Evolutionary conservation across 805 yeast genomes (phyloP).

Genomic region (Jamesozyma piceae): DNA sequence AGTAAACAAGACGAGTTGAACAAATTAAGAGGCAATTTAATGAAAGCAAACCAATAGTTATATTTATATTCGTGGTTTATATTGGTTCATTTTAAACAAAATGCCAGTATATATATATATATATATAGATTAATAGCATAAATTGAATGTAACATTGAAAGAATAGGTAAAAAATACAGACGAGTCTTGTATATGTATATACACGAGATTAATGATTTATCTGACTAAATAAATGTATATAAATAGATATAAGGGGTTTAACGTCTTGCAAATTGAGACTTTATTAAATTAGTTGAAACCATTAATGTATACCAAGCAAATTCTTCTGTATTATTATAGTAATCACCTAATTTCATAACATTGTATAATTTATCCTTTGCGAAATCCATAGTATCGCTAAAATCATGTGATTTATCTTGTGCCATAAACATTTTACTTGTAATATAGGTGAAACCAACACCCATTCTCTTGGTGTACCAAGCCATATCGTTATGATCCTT

Average conservation of each 20-base stretch:
- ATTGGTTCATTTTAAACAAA: too few species aligned
- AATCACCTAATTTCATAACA: constrained; percentile 46
- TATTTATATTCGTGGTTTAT: not conserved
- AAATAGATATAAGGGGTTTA: not conserved
- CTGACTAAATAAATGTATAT: not conserved
- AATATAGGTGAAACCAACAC: constrained; percentile 61
- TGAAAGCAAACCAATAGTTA: constrained; percentile 33
- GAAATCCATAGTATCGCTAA: constrained; percentile 50
- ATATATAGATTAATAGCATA: not conserved
- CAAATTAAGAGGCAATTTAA: constrained; percentile 44
- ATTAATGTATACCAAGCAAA: constrained; percentile 66
- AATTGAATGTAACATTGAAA: not conserved
- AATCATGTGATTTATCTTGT: constrained; percentile 54
- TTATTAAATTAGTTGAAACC: constrained; percentile 53
- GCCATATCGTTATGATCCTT: constrained; percentile 61
- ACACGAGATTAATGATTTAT: not conserved
- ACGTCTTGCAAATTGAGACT: constrained; percentile 52
- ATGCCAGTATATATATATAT: not conserved
- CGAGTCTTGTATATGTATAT: not conserved
- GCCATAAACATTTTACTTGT: constrained; percentile 73
- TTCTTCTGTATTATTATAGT: constrained; percentile 60
- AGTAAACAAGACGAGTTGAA: constrained; percentile 48
- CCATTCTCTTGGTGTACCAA: constrained; percentile 85
- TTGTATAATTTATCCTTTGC: constrained; percentile 50
- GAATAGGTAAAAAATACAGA: not conserved